A percentile compares a stretch with the other conserved stretches of the same genome.
Conservation (phyloP, 1,284 basidiomycete species). For the Acaromyces ingoldii region DNA sequence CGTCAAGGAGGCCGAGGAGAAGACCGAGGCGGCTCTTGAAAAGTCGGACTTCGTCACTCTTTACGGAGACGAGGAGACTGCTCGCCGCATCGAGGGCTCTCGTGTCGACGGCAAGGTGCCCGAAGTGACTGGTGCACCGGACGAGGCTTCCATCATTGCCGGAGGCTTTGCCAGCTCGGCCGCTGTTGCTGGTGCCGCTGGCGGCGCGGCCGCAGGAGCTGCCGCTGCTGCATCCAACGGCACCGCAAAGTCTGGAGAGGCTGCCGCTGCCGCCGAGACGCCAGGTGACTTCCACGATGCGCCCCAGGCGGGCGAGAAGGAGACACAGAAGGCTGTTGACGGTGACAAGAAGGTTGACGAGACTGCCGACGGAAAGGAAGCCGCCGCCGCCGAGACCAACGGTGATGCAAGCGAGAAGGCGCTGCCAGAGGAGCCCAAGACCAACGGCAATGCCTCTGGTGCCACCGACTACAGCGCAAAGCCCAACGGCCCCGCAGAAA, state of each 20-base stretch:
- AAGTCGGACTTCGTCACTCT: conserved; percentile 16
- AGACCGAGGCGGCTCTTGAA: conserved; percentile 11
- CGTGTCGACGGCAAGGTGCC: conserved; percentile 5
- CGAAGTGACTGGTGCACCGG: neutral
- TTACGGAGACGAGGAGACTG: conserved; percentile 17
- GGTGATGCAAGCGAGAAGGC: conserved; percentile 14
- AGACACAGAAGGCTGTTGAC: conserved; percentile 14
- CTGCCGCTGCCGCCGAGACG: conserved; percentile 9
- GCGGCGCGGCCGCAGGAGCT: neutral
- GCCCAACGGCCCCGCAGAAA: conserved; percentile 25
- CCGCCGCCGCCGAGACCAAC: conserved; percentile 8
- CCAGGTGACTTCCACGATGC: conserved; percentile 1
- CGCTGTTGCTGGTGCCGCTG: conserved; percentile 1
- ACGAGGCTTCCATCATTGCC: neutral
- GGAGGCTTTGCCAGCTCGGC: neutral
- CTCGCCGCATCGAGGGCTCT: conserved; percentile 12
- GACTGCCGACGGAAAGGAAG: neutral
- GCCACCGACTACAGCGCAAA: conserved; percentile 2
- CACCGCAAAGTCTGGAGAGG: neutral
- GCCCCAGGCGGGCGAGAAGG: conserved; percentile 11
- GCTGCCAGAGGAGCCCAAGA: neutral
- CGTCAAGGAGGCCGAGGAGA: conserved; percentile 13
- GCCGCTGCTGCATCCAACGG: neutral
- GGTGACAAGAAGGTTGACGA: conserved; percentile 13
- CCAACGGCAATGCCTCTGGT: neutral